A percentile compares a stretch with the other conserved stretches of the same genome.
Evolutionary conservation across 73 alveolate genomes (phyloP).

Genomic region (Effrenium voratum): DNA sequence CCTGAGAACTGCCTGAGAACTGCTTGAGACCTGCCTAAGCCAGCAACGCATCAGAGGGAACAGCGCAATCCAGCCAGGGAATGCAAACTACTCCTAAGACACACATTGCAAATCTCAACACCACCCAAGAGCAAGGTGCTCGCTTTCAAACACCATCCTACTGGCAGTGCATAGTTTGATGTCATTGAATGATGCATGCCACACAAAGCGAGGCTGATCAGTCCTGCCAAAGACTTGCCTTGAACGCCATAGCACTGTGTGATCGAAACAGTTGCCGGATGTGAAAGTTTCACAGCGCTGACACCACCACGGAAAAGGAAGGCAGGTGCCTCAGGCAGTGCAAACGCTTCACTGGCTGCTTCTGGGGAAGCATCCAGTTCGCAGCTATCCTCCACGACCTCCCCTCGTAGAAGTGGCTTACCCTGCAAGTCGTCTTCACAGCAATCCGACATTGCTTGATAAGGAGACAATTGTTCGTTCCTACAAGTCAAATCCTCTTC

Average conservation of each 20-base stretch:
- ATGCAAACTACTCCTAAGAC: conserved; percentile 23
- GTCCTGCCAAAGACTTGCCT: not conserved
- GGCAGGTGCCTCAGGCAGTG: too few relatives aligned
- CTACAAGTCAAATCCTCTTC: not conserved
- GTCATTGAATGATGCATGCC: not conserved
- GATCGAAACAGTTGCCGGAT: conserved; percentile 1
- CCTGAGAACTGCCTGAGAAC: not conserved
- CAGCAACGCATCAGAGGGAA: conserved; percentile 40
- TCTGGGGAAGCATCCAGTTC: too few relatives aligned
- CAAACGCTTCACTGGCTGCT: too few relatives aligned
- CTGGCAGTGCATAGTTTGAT: too few relatives aligned
- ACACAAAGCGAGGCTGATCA: not conserved
- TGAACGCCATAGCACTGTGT: not conserved
- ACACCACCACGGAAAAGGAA: conserved; percentile 19
- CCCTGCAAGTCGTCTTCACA: too few relatives aligned
- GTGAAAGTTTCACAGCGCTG: conserved; percentile 1
- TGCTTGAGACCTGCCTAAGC: not conserved
- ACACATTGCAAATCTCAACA: too few relatives aligned
- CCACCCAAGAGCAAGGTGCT: too few relatives aligned
- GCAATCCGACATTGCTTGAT: too few relatives aligned
- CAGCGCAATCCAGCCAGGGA: conserved; percentile 71
- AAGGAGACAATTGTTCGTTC: too few relatives aligned
- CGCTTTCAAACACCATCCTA: too few relatives aligned
- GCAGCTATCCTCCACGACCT: too few relatives aligned
- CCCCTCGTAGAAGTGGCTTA: too few relatives aligned